These are phyloP conservation scores for Cyclotella distinguenda DNA, from an alignment of 108 stramenopile genomes.

Conservation along the genomic window DNA sequence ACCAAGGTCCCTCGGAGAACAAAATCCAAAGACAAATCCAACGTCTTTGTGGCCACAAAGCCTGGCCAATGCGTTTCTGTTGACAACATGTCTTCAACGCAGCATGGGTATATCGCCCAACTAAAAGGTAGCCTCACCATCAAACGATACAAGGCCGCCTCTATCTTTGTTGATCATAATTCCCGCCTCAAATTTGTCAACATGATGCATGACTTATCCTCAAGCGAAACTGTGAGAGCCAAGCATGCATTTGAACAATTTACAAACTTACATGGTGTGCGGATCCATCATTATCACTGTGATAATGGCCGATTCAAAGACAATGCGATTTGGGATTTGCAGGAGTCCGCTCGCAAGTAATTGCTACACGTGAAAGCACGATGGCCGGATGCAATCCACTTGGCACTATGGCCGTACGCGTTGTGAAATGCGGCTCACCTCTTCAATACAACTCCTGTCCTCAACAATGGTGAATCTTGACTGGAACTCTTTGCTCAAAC, in stretches of 20 bases:
- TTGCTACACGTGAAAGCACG: conserved; percentile 28
- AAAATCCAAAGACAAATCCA: no score
- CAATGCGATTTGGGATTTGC: conserved; percentile 27
- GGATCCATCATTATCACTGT: neutral
- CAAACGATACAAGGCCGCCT: neutral
- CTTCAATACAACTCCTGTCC: conserved; percentile 6
- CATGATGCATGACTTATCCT: neutral
- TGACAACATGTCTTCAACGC: no score
- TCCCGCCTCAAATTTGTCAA: neutral
- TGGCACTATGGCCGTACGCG: conserved; percentile 43
- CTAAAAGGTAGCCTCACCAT: neutral
- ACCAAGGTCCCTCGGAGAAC: no score
- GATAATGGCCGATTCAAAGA: conserved; percentile 8
- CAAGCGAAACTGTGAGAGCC: no score
- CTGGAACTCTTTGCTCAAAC: conserved; percentile 10
- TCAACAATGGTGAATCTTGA: neutral
- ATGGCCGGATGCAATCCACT: conserved; percentile 31
- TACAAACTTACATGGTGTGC: conserved; percentile 14
- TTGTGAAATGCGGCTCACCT: conserved; percentile 5
- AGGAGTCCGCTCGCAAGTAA: conserved; percentile 25
- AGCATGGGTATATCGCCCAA: neutral
- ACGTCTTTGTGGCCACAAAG: no score
- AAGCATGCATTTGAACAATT: no score
- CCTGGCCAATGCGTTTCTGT: neutral
- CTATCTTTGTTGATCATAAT: conserved; percentile 1